Base-by-base conservation (phyloP, 202 grass and related monocot genomes). In the Carex arenaria region DNA sequence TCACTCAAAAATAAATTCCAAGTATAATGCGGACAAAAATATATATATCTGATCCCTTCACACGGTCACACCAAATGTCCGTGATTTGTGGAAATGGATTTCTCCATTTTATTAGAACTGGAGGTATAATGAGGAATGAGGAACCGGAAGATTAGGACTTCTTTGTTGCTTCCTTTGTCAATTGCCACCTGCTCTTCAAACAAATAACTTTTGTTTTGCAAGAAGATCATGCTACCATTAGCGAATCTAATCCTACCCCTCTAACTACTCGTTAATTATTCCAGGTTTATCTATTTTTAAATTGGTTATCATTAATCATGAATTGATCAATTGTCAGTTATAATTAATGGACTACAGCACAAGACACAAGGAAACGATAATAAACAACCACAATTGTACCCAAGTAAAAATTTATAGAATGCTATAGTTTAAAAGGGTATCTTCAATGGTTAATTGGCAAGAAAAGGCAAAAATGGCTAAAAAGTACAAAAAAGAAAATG, bases 201-300 rank as follows among this genome's bases (percentile, higher is more conserved):
- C 79, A 66, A 23, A 62, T n/a, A 17, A 18, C 3, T 26, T 67
- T 34, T 19, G 20, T 47, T 55, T 82, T 18, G 10, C 3, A 52
- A 63, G 56, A 82, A 82, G 79, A 79, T 60, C 3, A 8, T 4
- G 42, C 45, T 64, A 56, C 14, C 18, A 76, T 55, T 75, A 18
- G 49, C 45, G 79, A 82, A 82, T 65, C 79, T 67, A 82, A 67
- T 82, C 61, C 34, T 82, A 82, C 61, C 79, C 79, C 79, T 66
- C 79, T 36, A 67, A 51, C 47, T 62, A 85, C 53, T 78, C 19
- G 42, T 64, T n/a, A n/a, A n/a, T n/a, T 66, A 65, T 59, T 73
- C 83, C 34, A 38, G 22, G 19, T 38, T 64, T 75, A 31, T 75
- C 14, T 26, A 45, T 70, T 43, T 70, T 70, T 45, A 45, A 70